Conservation (phyloP, 2,329 filamentous ascomycete species). For the Amauroascus verrucosus region DNA sequence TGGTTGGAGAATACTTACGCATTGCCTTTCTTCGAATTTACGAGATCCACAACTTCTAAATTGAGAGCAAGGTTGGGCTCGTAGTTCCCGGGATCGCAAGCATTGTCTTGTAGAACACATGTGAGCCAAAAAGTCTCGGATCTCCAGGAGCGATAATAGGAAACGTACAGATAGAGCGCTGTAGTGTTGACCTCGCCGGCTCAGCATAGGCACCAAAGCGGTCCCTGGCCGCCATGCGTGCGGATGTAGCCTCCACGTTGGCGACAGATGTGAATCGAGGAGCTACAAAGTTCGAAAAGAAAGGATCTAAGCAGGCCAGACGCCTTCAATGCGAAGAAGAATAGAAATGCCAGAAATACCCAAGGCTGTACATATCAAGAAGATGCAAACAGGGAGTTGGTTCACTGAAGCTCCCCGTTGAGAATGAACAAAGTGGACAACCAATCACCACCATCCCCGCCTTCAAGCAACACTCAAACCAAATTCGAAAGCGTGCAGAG, state of each 20-base stretch:
- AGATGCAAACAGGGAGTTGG: background rate
- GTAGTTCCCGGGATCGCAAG: conserved; percentile 94
- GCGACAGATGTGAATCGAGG: conserved; percentile 5
- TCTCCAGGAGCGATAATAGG: background rate
- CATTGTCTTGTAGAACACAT: conserved; percentile 52
- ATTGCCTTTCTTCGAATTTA: conserved; percentile 95
- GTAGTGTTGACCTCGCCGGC: conserved; percentile 72
- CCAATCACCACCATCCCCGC: conserved; percentile 7
- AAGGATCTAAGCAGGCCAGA: background rate
- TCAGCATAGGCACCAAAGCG: conserved; percentile 77
- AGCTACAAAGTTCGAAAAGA: background rate
- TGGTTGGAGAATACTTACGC: conserved; percentile 42
- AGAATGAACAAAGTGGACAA: conserved; percentile 1
- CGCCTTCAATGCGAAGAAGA: background rate
- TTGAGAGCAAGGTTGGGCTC: conserved; percentile 94
- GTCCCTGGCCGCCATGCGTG: conserved; percentile 88
- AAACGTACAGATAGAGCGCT: conserved; percentile 71
- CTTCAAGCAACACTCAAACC: background rate
- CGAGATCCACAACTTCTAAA: conserved; percentile 89
- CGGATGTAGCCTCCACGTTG: conserved; percentile 85
- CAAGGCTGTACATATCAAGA: background rate
- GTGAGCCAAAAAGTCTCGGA: background rate
- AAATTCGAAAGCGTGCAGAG: background rate
- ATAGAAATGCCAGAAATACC: background rate
- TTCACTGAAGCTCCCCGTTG: conserved; percentile 4